Base-by-base conservation (phyloP, 139 green algal species). In the Haematococcus sp. region DNA sequence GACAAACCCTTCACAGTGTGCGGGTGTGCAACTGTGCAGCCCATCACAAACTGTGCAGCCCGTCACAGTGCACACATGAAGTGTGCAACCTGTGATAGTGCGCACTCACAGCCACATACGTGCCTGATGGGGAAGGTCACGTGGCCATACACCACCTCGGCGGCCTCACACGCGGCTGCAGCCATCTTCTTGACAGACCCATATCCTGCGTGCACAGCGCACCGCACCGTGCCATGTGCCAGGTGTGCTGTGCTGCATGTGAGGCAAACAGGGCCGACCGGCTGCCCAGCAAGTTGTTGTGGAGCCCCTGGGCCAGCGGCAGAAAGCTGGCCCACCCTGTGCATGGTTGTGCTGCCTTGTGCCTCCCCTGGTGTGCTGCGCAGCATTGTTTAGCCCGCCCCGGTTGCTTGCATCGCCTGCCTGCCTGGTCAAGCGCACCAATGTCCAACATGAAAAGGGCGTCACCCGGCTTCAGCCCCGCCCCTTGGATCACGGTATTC, bases 121-220 rank as follows among this genome's bases (percentile, higher is more conserved):
- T 46, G 81, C 80, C 76, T 82, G 72, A 87, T 56, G 5, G 84
- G 84, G n/a, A 89, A 77, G 1, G 22, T 43, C 9, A 89, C 76
- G 33, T 81, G n/a, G 4, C 73, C 84, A 23, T 73, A 71, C 49
- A 91, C 86, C 20, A 83, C 60, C 5, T 79, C 74, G 2, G 75
- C 73, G n/a, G 55, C 68, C 16, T 76, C 44, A 31, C 76, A 87
- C 2, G 75, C 73, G 27, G 78, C 83, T 31, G 71, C 63, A 44
- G 84, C 74, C 79, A 91, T 91, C 69, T 88, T 91, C 79, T 93
- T 93, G 1, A 90, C 84, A 16, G 78, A 88, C 52, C 86, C 86
- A 66, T 93, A 93, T 11, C 87, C 77, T 71, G 33, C 68, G 44
- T 9, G 70, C 27, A 86, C 54, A 15, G 69, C 66, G n/a, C 78